Conservation (phyloP, 768 basidiomycete species). For the Russula vinacea region DNA sequence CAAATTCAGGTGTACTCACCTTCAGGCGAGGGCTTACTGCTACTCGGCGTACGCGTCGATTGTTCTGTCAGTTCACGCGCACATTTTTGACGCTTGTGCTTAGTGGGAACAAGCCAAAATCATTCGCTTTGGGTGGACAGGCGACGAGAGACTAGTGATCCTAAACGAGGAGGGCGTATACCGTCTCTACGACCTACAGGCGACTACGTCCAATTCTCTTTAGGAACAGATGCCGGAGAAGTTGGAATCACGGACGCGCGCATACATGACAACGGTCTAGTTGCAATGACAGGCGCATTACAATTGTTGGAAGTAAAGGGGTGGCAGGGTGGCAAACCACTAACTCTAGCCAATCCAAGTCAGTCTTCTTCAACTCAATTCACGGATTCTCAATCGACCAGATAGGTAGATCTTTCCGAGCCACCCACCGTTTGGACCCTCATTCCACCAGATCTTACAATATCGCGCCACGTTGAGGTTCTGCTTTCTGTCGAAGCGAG, state of each 20-base stretch:
- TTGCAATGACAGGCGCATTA: slow-evolving; percentile 75
- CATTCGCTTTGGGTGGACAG: slow-evolving; percentile 78
- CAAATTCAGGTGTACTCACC: slow-evolving; percentile 88
- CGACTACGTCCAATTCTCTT: slow-evolving; percentile 80
- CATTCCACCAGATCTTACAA: slow-evolving; percentile 85
- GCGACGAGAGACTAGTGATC: slow-evolving; percentile 77
- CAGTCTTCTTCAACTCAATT: slow-evolving; percentile 34
- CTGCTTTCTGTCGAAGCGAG: slow-evolving; percentile 78
- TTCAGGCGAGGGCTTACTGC: slow-evolving; percentile 67
- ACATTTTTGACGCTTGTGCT: slow-evolving; percentile 28
- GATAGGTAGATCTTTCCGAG: slow-evolving; percentile 58
- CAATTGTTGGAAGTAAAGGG: slow-evolving; percentile 82
- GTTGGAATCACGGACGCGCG: slow-evolving; percentile 80
- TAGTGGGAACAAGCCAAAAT: slow-evolving; percentile 92
- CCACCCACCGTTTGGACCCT: slow-evolving; percentile 84
- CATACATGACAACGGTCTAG: slow-evolving; percentile 83
- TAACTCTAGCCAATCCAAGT: slow-evolving; percentile 75
- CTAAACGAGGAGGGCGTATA: slow-evolving; percentile 92
- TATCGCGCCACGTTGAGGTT: slow-evolving; percentile 87
- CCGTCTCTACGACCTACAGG: slow-evolving; percentile 85
- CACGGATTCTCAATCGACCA: slow-evolving; percentile 12
- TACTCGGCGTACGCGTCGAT: slow-evolving; percentile 65
- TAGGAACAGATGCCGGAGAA: slow-evolving; percentile 80
- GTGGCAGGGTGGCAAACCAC: slow-evolving; percentile 76
- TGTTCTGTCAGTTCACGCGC: slow-evolving; percentile 5